These are phyloP conservation scores for Lathyrus tuberosus DNA, from an alignment of 306 rosid species.

Conservation along the genomic window DNA sequence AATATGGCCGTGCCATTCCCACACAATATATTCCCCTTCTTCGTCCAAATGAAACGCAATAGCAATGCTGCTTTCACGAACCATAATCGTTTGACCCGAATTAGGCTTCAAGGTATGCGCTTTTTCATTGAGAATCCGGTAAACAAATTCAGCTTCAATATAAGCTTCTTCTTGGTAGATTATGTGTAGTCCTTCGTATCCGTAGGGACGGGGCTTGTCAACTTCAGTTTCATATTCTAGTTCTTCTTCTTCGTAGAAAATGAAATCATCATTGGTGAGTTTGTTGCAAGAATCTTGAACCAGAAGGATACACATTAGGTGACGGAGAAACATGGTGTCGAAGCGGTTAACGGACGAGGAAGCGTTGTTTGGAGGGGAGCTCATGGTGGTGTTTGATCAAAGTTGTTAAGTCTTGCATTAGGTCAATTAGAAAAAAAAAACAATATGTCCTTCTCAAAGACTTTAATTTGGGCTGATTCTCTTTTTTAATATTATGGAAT, in stretches of 20 bases:
- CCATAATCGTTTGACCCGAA: slow-evolving; percentile 80
- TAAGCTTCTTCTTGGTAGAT: slow-evolving; percentile 38
- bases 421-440: too few relatives aligned
- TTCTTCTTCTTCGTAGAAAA: background rate
- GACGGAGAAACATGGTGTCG: slow-evolving; percentile 67
- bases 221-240: background rate
- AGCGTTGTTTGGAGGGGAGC: too few relatives aligned
- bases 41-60: slow-evolving; percentile 87
- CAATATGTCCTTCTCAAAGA: too few relatives aligned
- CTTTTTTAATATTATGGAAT: too few relatives aligned
- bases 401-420: too few relatives aligned
- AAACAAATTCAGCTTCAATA: slow-evolving; percentile 72
- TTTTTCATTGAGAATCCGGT: slow-evolving; percentile 57
- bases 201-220: background rate
- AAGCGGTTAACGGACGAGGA: slow-evolving; percentile 36
- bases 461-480: too few relatives aligned
- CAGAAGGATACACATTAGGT: slow-evolving; percentile 73
- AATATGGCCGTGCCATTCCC: too few relatives aligned
- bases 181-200: slow-evolving; percentile 2
- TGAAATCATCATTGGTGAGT: slow-evolving; percentile 31
- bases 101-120: too few relatives aligned
- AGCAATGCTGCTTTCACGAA: slow-evolving; percentile 79
- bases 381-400: slow-evolving; percentile 55
- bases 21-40: too few relatives aligned
- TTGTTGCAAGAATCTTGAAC: slow-evolving; percentile 55